Percentiles rank a stretch among this genome's conserved stretches.
phyloP scores from a whole-genome alignment of 768 basidiomycete species.

The Leccinellum albellum region DNA sequence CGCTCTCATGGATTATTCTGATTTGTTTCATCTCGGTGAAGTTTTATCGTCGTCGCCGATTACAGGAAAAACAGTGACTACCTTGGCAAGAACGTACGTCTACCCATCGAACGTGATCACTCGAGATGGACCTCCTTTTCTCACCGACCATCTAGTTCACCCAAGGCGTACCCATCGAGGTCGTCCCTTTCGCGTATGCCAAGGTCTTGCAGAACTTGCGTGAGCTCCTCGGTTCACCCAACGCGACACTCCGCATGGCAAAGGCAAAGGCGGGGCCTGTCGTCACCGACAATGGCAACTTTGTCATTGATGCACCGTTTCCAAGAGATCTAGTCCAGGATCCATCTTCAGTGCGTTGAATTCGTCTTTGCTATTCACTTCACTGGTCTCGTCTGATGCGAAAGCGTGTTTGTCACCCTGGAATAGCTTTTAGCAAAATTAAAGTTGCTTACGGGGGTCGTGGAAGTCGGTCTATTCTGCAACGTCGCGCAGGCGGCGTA shows the following conservation, averaged over 20 bases:
- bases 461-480: slow-evolving; percentile 99
- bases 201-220: slow-evolving; percentile 75
- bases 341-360: slow-evolving; percentile 49
- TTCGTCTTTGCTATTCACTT: neutral
- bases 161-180: slow-evolving; percentile 92
- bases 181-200: slow-evolving; percentile 93
- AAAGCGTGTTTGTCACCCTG: too few species aligned
- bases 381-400: neutral
- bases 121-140: too few species aligned
- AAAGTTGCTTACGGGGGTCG: slow-evolving; percentile 95
- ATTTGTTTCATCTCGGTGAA: slow-evolving; percentile 52
- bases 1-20: neutral
- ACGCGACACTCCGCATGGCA: slow-evolving; percentile 87
- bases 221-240: slow-evolving; percentile 56
- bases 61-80: slow-evolving; percentile 87
- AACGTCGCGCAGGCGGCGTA: slow-evolving; percentile 93
- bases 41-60: slow-evolving; percentile 87
- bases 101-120: neutral
- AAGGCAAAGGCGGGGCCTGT: slow-evolving; percentile 92
- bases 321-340: slow-evolving; percentile 60
- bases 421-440: slow-evolving; percentile 70
- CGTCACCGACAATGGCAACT: slow-evolving; percentile 96
- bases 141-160: slow-evolving; percentile 50
- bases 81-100: slow-evolving; percentile 77
- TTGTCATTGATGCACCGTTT: slow-evolving; percentile 96